Evolutionary conservation across 352 stramenopile species (phyloP).

Genomic region (Phytophthora ohioensis): DNA sequence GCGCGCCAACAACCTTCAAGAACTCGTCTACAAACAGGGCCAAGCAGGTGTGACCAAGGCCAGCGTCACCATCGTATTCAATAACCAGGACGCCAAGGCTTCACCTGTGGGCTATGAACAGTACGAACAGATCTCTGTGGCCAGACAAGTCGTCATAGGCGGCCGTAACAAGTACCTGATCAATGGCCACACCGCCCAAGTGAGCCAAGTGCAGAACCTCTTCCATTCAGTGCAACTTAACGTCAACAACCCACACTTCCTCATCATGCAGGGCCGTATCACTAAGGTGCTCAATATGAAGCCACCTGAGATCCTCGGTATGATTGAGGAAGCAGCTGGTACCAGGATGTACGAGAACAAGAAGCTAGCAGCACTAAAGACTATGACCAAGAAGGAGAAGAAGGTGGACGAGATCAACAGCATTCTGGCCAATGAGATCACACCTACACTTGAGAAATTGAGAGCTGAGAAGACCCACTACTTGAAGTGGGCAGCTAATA

Average conservation of each 20-base stretch:
- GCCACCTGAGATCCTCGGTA: slow-evolving; percentile 98
- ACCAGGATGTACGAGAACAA: slow-evolving; percentile 99
- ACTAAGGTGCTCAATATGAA: slow-evolving; percentile 99
- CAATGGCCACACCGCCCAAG: slow-evolving; percentile 97
- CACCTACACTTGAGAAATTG: slow-evolving; percentile 98
- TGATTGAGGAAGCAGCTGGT: slow-evolving; percentile 99
- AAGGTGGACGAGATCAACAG: slow-evolving; percentile 99
- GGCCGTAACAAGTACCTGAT: slow-evolving; percentile 99
- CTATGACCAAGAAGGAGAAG: slow-evolving; percentile 99
- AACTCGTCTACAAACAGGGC: slow-evolving; percentile 99
- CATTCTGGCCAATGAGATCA: slow-evolving; percentile 99
- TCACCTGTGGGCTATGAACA: slow-evolving; percentile 98
- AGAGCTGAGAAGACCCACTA: slow-evolving; percentile 98
- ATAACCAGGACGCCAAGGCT: slow-evolving; percentile 95
- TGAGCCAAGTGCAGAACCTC: slow-evolving; percentile 98
- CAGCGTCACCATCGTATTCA: slow-evolving; percentile 99
- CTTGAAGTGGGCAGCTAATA: slow-evolving; percentile 98
- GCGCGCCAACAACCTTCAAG: slow-evolving; percentile 98
- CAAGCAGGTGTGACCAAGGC: slow-evolving; percentile 99
- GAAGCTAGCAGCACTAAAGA: slow-evolving; percentile 97
- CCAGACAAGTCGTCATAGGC: slow-evolving; percentile 98
- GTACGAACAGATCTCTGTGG: slow-evolving; percentile 99
- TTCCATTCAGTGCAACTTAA: slow-evolving; percentile 99
- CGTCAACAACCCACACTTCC: slow-evolving; percentile 99
- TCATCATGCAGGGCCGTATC: slow-evolving; percentile 99